Percentiles rank a stretch among this genome's conserved stretches.
Evolutionary conservation across 169 alveolate species (phyloP).

Genomic region (Plasmodium gaboni): DNA sequence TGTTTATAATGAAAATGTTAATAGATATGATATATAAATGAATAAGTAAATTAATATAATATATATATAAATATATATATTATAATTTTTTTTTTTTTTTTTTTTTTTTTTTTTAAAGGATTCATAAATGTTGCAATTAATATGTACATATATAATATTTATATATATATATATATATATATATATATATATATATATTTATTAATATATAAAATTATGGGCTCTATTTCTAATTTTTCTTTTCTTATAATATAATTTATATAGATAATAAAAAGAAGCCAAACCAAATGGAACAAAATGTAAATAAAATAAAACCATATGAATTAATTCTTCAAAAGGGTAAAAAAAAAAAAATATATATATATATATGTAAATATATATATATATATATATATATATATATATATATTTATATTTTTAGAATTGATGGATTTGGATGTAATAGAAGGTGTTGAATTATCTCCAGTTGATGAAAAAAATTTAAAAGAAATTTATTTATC

Average conservation of each 20-base stretch:
- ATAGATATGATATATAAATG: no score
- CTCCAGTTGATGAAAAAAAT: constrained; percentile 20
- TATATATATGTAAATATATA: neutral
- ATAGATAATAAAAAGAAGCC: no score
- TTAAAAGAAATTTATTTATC: constrained; percentile 56
- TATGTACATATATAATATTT: no score
- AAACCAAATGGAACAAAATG: constrained; percentile 1
- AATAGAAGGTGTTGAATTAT: constrained; percentile 42
- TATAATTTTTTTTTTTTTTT: no score
- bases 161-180: no score
- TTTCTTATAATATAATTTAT: neutral
- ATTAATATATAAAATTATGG: no score
- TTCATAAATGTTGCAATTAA: no score
- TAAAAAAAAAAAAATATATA: neutral
- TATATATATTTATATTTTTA: neutral
- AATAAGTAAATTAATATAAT: no score
- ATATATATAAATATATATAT: no score
- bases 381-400: neutral
- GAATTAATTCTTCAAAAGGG: constrained; percentile 73
- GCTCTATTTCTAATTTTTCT: neutral
- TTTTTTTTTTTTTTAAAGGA: no score
- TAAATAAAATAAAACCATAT: constrained; percentile 47
- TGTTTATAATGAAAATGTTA: no score
- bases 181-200: no score
- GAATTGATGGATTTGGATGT: constrained; percentile 68